Evolutionary conservation across 192 early-diverging fungal genomes (phyloP).

Genomic region (Entophlyctis luteolus): DNA sequence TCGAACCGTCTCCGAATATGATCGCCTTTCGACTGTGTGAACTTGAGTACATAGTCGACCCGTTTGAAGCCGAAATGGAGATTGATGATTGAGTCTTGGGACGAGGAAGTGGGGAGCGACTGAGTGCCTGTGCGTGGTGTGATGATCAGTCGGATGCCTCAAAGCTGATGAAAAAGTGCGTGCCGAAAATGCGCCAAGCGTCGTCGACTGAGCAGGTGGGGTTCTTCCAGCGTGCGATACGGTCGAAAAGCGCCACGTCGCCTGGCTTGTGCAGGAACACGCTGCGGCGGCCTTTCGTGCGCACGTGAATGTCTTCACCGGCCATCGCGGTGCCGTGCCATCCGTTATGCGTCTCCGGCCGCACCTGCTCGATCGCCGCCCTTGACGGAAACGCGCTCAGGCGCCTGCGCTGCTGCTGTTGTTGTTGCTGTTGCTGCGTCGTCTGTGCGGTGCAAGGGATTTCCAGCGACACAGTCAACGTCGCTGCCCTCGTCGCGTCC

Average conservation of each 20-base stretch:
- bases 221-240: slow-evolving; percentile 24
- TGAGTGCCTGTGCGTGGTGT: background rate
- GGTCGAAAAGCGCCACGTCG: slow-evolving; percentile 19
- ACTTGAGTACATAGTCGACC: slow-evolving; percentile 25
- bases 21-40: background rate
- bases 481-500: too few species aligned
- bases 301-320: background rate
- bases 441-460: too few species aligned
- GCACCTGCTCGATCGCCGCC: background rate
- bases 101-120: background rate
- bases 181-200: slow-evolving; percentile 22
- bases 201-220: background rate
- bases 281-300: slow-evolving; percentile 18
- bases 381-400: too few species aligned
- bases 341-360: slow-evolving; percentile 9
- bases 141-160: background rate
- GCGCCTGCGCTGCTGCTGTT: too few species aligned
- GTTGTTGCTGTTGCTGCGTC: too few species aligned
- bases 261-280: slow-evolving; percentile 2
- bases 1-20: slow-evolving; percentile 8
- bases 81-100: slow-evolving; percentile 19
- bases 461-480: too few species aligned
- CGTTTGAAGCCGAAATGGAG: slow-evolving; percentile 18
- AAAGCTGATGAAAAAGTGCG: background rate
- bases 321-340: slow-evolving; percentile 13